Conservation (phyloP, 2,329 filamentous ascomycete genomes). For the Colletotrichum orbiculare region DNA sequence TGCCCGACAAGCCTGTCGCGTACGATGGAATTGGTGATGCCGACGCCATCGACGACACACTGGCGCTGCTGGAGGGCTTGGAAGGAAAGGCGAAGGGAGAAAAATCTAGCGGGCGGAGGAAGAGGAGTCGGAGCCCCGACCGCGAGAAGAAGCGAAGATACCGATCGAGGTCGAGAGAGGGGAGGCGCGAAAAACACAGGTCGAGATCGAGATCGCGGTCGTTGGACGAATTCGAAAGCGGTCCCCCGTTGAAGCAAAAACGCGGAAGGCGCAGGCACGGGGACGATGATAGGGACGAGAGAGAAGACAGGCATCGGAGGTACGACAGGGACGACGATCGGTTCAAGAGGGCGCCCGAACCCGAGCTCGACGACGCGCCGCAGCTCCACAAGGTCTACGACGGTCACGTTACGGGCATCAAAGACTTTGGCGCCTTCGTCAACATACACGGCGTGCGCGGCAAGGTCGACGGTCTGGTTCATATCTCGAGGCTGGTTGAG, state of each 20-base stretch:
- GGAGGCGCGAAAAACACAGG: constrained; percentile 49
- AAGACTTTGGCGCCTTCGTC: constrained; percentile 96
- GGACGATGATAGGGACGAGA: constrained; percentile 68
- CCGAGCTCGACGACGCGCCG: constrained; percentile 84
- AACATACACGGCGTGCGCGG: constrained; percentile 88
- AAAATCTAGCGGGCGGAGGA: constrained; percentile 53
- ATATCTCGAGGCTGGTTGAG: constrained; percentile 88
- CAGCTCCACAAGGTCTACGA: constrained; percentile 89
- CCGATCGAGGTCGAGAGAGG: constrained; percentile 55
- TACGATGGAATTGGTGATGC: constrained; percentile 49
- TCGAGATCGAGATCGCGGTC: constrained; percentile 54
- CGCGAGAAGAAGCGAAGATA: constrained; percentile 54
- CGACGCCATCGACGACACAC: constrained; percentile 89
- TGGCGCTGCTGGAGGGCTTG: constrained; percentile 89
- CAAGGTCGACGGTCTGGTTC: constrained; percentile 92
- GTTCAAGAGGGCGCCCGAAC: constrained; percentile 73
- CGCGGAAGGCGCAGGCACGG: constrained; percentile 54
- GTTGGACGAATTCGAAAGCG: constrained; percentile 61
- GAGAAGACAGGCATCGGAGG: constrained; percentile 45
- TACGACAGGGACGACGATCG: constrained; percentile 65
- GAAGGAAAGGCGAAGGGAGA: constrained; percentile 70
- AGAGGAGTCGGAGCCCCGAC: constrained; percentile 70
- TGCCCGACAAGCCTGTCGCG: constrained; percentile 77
- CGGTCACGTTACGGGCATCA: constrained; percentile 89
- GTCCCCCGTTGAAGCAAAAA: constrained; percentile 40